phyloP scores from a whole-genome alignment of 805 yeast genomes.

The Priceomyces medius region DNA sequence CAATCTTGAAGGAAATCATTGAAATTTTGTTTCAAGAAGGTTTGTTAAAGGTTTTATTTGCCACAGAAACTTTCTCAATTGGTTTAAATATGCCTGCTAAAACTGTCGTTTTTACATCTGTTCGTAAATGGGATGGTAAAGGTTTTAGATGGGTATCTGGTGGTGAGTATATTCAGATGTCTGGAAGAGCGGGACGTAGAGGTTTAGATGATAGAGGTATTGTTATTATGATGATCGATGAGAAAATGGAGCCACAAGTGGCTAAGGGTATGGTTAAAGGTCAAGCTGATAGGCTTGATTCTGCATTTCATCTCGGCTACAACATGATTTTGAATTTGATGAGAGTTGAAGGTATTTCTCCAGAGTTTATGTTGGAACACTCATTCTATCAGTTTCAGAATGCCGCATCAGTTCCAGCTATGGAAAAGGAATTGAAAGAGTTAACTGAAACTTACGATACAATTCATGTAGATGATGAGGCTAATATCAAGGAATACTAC shows the following conservation, averaged over 20 bases:
- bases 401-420: slow-evolving; percentile 81
- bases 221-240: slow-evolving; percentile 99
- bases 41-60: slow-evolving; percentile 87
- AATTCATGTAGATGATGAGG: slow-evolving; percentile 70
- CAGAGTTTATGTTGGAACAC: slow-evolving; percentile 92
- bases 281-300: slow-evolving; percentile 94
- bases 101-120: slow-evolving; percentile 96
- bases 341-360: slow-evolving; percentile 98
- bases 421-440: slow-evolving; percentile 66
- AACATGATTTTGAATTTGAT: slow-evolving; percentile 94
- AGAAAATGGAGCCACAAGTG: slow-evolving; percentile 98
- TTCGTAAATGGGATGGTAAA: slow-evolving; percentile 97
- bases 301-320: slow-evolving; percentile 96
- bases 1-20: slow-evolving; percentile 90
- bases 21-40: slow-evolving; percentile 98
- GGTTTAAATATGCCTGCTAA: slow-evolving; percentile 99
- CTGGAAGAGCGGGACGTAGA: slow-evolving; percentile 99
- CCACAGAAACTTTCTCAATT: slow-evolving; percentile 97
- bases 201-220: slow-evolving; percentile 99
- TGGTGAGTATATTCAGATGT: slow-evolving; percentile 99
- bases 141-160: slow-evolving; percentile 99
- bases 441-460: slow-evolving; percentile 48
- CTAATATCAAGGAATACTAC: slow-evolving; percentile 73
- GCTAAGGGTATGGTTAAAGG: slow-evolving; percentile 99
- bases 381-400: slow-evolving; percentile 96